Conservation (phyloP, 2,329 filamentous ascomycete species). For the Trichoderma sp. region DNA sequence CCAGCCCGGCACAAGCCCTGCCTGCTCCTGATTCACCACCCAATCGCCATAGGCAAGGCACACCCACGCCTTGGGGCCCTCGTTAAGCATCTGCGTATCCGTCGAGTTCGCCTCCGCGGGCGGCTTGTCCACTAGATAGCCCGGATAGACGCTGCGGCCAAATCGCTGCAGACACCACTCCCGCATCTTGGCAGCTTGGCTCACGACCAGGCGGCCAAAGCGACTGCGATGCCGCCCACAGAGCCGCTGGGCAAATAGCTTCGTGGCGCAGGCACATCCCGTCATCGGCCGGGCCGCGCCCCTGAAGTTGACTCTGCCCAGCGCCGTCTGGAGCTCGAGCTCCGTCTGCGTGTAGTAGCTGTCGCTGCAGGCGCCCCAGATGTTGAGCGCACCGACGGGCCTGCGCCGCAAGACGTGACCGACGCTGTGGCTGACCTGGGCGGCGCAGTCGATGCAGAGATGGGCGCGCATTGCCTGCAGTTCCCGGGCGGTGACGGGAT, state of each 20-base stretch:
- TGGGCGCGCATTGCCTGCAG: constrained; percentile 41
- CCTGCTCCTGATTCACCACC: constrained; percentile 34
- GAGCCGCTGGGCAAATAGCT: constrained; percentile 37
- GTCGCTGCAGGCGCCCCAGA: constrained; percentile 33
- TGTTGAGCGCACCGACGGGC: constrained; percentile 26
- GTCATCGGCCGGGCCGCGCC: constrained; percentile 32
- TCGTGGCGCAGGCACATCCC: constrained; percentile 43
- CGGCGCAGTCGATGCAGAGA: constrained; percentile 39
- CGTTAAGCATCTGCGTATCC: constrained; percentile 11
- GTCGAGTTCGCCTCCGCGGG: constrained; percentile 27
- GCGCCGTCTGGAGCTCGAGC: background rate
- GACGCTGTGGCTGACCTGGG: constrained; percentile 5
- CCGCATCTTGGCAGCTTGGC: constrained; percentile 31
- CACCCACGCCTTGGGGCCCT: constrained; percentile 32
- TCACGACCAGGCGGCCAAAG: constrained; percentile 32
- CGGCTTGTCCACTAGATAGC: constrained; percentile 32
- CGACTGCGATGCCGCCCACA: constrained; percentile 41
- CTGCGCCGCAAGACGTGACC: constrained; percentile 21
- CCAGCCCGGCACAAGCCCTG: constrained; percentile 29
- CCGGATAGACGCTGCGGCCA: constrained; percentile 35
- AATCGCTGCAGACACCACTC: constrained; percentile 34
- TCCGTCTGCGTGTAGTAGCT: background rate
- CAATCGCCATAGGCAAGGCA: constrained; percentile 40
- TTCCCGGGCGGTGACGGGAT: constrained; percentile 29
- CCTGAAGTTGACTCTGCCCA: constrained; percentile 7